Base-by-base conservation (phyloP, 495 filamentous ascomycete genomes). In the Evernia prunastri region DNA sequence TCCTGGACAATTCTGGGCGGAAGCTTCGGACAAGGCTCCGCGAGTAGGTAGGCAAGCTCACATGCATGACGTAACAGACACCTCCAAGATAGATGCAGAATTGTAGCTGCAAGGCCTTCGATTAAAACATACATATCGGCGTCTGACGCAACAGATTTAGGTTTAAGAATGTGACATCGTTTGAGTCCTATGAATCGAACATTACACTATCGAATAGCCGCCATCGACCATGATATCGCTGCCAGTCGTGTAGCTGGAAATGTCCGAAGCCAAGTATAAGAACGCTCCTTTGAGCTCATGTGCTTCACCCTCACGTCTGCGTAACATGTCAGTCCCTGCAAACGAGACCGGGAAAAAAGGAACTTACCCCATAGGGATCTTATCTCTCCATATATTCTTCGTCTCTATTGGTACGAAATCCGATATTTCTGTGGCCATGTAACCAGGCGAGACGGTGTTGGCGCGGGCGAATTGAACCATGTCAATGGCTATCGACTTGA, bases 211-310 rank as follows among this genome's bases (percentile, higher is more conserved):
- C 17, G 47, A 59, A 11, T 67, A 67, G 12, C 65, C 65, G 3
- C 65, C 65, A 54, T 67, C 65, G 40, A 67, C 65, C 18, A 67
- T 57, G 20, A 67, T 56, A 17, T 67, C 65, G 27, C 80, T 79
- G 4, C 90, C 92, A 10, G 89, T 96, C 3, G 89, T 95, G 73
- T 91, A 96, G 65, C 83, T 89, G 33, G 85, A 81, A 4, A 91
- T 91, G 75, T 96, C 91, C 20, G 86, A 89, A 6, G 90, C 91
- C 62, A 96, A 75, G 71, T 93, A 96, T n/a, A 96, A 76, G 70
- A 88, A 96, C 8, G 88, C 89, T 10, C 92, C 92, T 79, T 96
- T 96, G 58, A 96, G 76, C 78, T 96, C 92, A 57, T 82, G 80
- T 0, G 85, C 78, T 68, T 89, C 79, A 23, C 84, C 89, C 72